Evolutionary conservation across 2,329 filamentous ascomycete species (phyloP).

Genomic region (Fusarium siculi): DNA sequence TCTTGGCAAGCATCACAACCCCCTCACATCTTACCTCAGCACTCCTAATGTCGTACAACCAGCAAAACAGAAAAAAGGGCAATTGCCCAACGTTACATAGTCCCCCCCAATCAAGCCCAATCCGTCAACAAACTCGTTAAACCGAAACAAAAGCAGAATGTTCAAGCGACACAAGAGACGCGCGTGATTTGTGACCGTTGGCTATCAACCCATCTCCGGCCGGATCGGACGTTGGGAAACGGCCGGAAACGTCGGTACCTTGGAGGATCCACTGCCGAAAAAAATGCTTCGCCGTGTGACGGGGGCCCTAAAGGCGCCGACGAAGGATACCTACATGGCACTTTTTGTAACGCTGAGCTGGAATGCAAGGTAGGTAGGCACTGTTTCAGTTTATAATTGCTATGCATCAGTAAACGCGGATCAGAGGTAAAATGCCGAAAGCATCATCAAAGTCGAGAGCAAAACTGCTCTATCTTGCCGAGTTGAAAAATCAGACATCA

Average conservation of each 20-base stretch:
- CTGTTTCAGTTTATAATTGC: background rate
- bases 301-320: conserved; percentile 12
- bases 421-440: background rate
- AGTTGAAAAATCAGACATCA: background rate
- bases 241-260: conserved; percentile 42
- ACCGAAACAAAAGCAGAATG: conserved; percentile 24
- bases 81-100: conserved; percentile 33
- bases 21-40: background rate
- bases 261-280: conserved; percentile 28
- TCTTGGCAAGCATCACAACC: background rate
- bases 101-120: conserved; percentile 3
- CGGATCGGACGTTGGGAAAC: conserved; percentile 28
- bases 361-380: background rate
- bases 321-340: background rate
- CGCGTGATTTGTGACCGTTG: conserved; percentile 12
- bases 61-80: background rate
- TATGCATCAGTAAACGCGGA: background rate
- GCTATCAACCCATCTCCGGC: background rate
- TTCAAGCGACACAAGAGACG: conserved; percentile 10
- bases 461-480: background rate
- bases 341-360: background rate
- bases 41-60: conserved; percentile 5
- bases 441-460: background rate
- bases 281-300: conserved; percentile 24
- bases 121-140: conserved; percentile 28